phyloP scores from a whole-genome alignment of 768 basidiomycete genomes.

The Phlebiopsis gigantea region DNA sequence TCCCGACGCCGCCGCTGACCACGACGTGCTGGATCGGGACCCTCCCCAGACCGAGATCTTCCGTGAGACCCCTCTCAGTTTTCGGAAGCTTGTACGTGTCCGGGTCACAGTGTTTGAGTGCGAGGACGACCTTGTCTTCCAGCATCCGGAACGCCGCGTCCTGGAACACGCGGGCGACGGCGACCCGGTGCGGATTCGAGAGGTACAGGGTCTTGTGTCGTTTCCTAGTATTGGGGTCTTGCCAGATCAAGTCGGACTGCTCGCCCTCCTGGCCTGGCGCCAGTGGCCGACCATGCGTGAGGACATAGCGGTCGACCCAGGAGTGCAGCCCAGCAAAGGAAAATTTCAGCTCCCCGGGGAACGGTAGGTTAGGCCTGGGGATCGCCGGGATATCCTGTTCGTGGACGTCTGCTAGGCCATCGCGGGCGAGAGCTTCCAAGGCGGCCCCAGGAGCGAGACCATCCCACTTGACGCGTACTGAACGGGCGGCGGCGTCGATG shows the following conservation, averaged over 20 bases:
- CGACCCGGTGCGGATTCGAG: conserved; percentile 23
- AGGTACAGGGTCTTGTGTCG: conserved; percentile 17
- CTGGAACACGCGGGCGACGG: conserved; percentile 72
- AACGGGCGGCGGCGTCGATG: conserved; percentile 78
- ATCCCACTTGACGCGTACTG: conserved; percentile 63
- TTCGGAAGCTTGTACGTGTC: background rate
- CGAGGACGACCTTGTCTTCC: conserved; percentile 65
- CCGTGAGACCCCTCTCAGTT: background rate
- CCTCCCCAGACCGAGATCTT: conserved; percentile 23
- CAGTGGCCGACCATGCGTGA: conserved; percentile 31
- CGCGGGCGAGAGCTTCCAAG: conserved; percentile 65
- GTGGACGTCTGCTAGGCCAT: background rate
- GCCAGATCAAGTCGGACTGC: conserved; percentile 36
- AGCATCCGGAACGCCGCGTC: conserved; percentile 65
- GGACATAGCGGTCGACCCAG: conserved; percentile 55
- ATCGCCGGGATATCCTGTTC: conserved; percentile 18
- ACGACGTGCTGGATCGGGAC: conserved; percentile 56
- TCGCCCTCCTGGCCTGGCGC: background rate
- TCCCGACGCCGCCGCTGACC: conserved; percentile 91
- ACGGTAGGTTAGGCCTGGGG: conserved; percentile 32
- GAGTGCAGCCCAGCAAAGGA: conserved; percentile 81
- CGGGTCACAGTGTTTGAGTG: conserved; percentile 36
- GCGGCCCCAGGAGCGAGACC: conserved; percentile 71
- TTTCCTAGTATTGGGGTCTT: conserved; percentile 38
- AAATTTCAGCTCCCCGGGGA: conserved; percentile 56